phyloP scores from a whole-genome alignment of 768 basidiomycete genomes.

The Lactifluus pinguis region DNA sequence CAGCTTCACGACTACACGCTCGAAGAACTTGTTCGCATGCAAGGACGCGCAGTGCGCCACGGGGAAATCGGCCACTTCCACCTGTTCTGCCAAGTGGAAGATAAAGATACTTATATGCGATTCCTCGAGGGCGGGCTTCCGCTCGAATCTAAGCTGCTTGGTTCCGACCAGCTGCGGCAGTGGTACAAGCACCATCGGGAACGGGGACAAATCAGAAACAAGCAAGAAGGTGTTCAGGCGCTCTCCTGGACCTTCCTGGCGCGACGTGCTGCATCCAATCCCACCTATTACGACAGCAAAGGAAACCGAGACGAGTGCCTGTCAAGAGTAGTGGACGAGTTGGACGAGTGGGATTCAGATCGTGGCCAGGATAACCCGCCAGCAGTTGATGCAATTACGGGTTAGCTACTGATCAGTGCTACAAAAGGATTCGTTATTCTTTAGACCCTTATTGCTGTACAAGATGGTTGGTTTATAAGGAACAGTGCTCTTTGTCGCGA shows the following conservation, averaged over 20 bases:
- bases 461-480: conserved; percentile 1
- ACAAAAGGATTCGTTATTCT: not conserved
- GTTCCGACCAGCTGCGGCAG: conserved; percentile 36
- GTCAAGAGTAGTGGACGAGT: conserved; percentile 59
- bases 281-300: conserved; percentile 69
- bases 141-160: conserved; percentile 70
- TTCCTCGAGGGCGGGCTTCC: conserved; percentile 87
- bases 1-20: conserved; percentile 74
- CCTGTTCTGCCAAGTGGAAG: conserved; percentile 85
- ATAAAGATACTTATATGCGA: conserved; percentile 68
- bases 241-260: conserved; percentile 79
- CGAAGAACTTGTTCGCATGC: conserved; percentile 84
- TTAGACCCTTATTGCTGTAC: not conserved
- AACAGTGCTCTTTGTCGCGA: not conserved
- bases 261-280: conserved; percentile 64
- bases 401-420: not conserved
- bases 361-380: conserved; percentile 4
- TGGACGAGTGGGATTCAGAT: conserved; percentile 23
- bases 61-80: conserved; percentile 56
- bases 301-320: conserved; percentile 44
- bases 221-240: conserved; percentile 65
- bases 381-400: not conserved
- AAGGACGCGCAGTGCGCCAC: conserved; percentile 66
- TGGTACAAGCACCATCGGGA: conserved; percentile 40
- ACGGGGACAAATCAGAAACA: conserved; percentile 35